Base-by-base conservation (phyloP, 2,329 filamentous ascomycete species). In the Aspergillus neoniger region DNA sequence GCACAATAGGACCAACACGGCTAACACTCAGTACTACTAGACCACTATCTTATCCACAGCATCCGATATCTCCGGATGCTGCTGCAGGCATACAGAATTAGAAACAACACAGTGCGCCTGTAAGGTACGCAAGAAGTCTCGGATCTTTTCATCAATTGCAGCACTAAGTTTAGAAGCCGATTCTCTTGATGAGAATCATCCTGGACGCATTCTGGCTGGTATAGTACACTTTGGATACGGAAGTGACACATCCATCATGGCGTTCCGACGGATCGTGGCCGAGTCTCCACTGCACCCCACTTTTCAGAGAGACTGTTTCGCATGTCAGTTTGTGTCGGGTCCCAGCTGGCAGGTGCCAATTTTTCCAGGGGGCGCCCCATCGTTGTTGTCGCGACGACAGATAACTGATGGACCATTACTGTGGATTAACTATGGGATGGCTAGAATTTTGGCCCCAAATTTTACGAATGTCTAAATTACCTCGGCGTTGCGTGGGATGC, bases 251-350 rank as follows among this genome's bases (percentile, higher is more conserved):
- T 50, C 47, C 47, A 50, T 17, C 25, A 50, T 17, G n/a, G 47
- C 47, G 25, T 50, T 50, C 47, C 47, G 47, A 50, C 47, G 47
- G 47, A 50, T 50, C 47, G 25, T 50, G 38, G 32, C 17, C 36
- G n/a, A 38, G 25, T 23, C 41, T 23, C 47, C 28, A 19, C 54
- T 21, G 14, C 54, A 23, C 39, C 54, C 54, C 54, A 56, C 54
- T 50, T 50, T 47, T 49, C 49, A 47, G 28, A 56, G 54, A n/a
- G 48, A 38, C 25, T 49, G 54, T 56, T 36, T 58, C 48, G 56
- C 56, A 58, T 58, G 48, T 52, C 48, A 39, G n/a, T 47, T 39
- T 32, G 47, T 50, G 41, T 21, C 41, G 9, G 41, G 55, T 49
- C 44, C 38, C 55, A 10, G 55, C 30, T 50, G 56, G 48, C 48